These are phyloP conservation scores for Microcera coccophila DNA, from an alignment of 2,329 filamentous ascomycete genomes.

Conservation along the genomic window DNA sequence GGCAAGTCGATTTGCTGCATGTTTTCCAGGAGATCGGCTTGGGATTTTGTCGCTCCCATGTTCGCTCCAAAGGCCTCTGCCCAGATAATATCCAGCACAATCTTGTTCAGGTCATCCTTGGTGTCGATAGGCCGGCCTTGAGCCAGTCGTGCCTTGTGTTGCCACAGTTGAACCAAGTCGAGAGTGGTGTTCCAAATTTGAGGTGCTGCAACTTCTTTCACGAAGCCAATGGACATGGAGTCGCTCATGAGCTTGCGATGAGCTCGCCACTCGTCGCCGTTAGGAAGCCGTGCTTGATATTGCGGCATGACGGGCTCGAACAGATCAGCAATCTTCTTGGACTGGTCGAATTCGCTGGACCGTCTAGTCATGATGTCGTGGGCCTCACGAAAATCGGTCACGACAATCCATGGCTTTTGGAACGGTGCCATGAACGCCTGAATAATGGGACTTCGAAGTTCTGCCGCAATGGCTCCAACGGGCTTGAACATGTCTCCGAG, in stretches of 20 bases:
- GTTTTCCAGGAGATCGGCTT: too few relatives aligned
- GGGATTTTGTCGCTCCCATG: too few relatives aligned
- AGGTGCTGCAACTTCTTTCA: slow-evolving; percentile 32
- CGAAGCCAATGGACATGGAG: slow-evolving; percentile 36
- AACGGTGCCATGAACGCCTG: slow-evolving; percentile 47
- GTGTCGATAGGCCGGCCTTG: slow-evolving; percentile 24
- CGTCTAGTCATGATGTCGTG: slow-evolving; percentile 44
- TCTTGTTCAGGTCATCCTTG: slow-evolving; percentile 31
- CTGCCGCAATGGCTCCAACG: slow-evolving; percentile 29
- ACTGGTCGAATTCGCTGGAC: slow-evolving; percentile 42
- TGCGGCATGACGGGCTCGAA: slow-evolving; percentile 31
- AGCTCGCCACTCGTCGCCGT: slow-evolving; percentile 30
- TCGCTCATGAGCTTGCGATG: slow-evolving; percentile 36
- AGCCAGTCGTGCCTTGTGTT: slow-evolving; percentile 30
- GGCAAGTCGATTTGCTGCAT: too few relatives aligned
- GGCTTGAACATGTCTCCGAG: slow-evolving; percentile 10
- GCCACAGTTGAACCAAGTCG: slow-evolving; percentile 34
- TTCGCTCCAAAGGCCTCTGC: slow-evolving; percentile 31
- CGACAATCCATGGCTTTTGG: slow-evolving; percentile 39
- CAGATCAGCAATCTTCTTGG: slow-evolving; percentile 31
- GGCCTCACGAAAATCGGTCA: slow-evolving; percentile 39
- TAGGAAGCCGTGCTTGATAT: slow-evolving; percentile 33
- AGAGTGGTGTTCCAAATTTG: slow-evolving; percentile 31
- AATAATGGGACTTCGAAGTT: slow-evolving; percentile 38
- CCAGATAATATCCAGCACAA: slow-evolving; percentile 32